Evolutionary conservation across 768 basidiomycete genomes (phyloP), one percentile per base, ranked within the genome.

Genomic region (Mycena haematopus): DNA sequence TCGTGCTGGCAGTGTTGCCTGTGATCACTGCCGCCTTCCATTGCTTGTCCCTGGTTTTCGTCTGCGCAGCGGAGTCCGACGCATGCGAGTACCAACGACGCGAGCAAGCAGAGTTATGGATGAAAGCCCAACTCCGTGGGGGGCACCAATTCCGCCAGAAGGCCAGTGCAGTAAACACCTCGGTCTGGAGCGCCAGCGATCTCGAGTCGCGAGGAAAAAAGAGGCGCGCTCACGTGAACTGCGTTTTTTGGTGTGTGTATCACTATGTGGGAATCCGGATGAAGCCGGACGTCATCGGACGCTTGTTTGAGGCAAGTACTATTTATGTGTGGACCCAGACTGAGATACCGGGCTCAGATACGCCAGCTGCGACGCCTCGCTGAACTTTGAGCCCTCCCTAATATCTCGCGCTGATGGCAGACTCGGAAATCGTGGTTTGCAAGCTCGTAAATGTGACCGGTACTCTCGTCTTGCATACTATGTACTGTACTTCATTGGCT

Each of bases 381-480:
- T n/a, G n/a, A n/a, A n/a, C n/a, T n/a, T n/a, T n/a, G n/a, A n/a
- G n/a, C n/a, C n/a, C n/a, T n/a, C n/a, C n/a, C n/a, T n/a, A n/a
- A n/a, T 8, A n/a, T n/a, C 6, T 42, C 19, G 17, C 2, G n/a
- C n/a, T n/a, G n/a, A n/a, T n/a, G n/a, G n/a, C n/a, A n/a, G n/a
- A n/a, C n/a, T 0, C 51, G 31, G 21, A 53, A 0, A 27, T 53
- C 21, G 45, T 46, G 8, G 63, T 64, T 2, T 58, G 63, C 27
- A 31, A 42, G 33, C 52, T 64, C 25, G 15, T 33, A 3, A 36
- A 59, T 21, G 58, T 58, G 11, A 59, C 58, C 14, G 62, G 62
- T 63, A 33, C 40, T 36, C 3, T 60, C 22, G 9, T 35, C 44
- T 33, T 29, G 36, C 15, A 38, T 14, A n/a, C 24, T 40, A 25